Evolutionary conservation across 192 early-diverging fungal genomes (phyloP), one percentile per base, ranked within the genome.

Genomic region (Coemansia sp.): DNA sequence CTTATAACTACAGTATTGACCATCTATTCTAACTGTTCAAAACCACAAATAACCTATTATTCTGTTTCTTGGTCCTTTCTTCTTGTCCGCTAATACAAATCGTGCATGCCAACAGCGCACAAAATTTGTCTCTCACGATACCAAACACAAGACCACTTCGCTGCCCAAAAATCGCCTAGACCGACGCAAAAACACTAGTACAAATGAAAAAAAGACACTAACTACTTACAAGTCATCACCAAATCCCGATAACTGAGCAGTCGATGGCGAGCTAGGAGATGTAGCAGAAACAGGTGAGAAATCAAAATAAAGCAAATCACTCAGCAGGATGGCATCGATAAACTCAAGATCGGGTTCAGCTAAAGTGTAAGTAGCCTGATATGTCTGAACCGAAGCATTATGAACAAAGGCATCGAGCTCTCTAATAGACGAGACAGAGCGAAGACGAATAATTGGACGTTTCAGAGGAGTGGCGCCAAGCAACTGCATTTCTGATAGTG

Each of bases 361-460:
- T 25, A 89, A 71, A 0, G 82, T 79, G 64, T 86, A 92, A 5
- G 88, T 90, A 6, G 84, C 82, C 67, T 92, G 84, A 71, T 94
- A 93, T 3, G 86, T 86, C 49, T 93, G 88, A 23, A 85, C 77
- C 38, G 88, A 89, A 19, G 91, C 81, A 69, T 88, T 85, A 27
- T 85, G 83, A 24, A 96, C 76, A 78, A 96, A 94, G 51, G 87
- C 87, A 31, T 88, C 85, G 1, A 96, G 85, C 60, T 94, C 86
- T 14, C 81, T 75, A n/a, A 90, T 83, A 27, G 82, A 83, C n/a
- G 76, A 55, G 22, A 93, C 87, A 27, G 82, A 81, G 3, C 86
- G 77, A 68, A 87, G 84, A n/a, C 89, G 87, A 47, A 96, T 65
- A 70, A 94, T 84, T 0, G 94, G 92, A 26, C 91, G 84, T 59